These are phyloP conservation scores for Dendrobium nobile DNA, from an alignment of 106 monocot species.

Conservation along the genomic window DNA sequence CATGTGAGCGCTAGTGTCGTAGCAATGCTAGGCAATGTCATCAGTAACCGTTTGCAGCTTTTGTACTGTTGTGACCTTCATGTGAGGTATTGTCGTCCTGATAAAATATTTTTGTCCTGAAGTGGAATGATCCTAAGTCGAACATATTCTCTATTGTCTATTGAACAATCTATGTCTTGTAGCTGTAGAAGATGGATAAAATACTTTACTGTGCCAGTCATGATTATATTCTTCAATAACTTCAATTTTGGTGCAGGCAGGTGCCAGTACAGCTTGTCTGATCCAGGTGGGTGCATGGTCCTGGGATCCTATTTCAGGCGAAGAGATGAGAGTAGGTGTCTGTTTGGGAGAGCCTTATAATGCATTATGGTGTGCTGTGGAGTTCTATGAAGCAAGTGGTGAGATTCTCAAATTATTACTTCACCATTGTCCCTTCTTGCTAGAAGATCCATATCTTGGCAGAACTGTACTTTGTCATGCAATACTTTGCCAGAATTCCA, in stretches of 20 bases:
- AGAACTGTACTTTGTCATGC: constrained; percentile 58
- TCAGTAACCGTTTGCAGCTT: too few species aligned
- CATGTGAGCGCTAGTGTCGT: too few species aligned
- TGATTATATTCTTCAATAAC: neutral
- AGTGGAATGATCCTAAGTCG: neutral
- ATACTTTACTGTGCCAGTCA: neutral
- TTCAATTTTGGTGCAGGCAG: constrained; percentile 25
- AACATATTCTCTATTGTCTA: neutral
- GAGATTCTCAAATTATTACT: constrained; percentile 45
- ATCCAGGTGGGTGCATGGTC: constrained; percentile 58
- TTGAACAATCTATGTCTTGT: neutral
- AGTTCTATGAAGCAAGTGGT: constrained; percentile 51
- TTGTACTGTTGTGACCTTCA: too few species aligned
- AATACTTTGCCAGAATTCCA: constrained; percentile 49
- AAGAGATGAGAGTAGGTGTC: constrained; percentile 55
- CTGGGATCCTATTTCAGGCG: constrained; percentile 57
- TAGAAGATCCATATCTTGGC: constrained; percentile 37
- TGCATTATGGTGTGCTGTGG: constrained; percentile 59
- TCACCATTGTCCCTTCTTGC: constrained; percentile 25
- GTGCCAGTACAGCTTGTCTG: constrained; percentile 27
- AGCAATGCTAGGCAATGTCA: too few species aligned
- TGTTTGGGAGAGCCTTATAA: constrained; percentile 57
- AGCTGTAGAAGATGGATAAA: neutral
- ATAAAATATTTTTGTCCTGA: neutral
- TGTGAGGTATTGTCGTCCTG: neutral